phyloP scores from a whole-genome alignment of 176 grass and related monocot species.

The Rhynchospora breviuscula region DNA sequence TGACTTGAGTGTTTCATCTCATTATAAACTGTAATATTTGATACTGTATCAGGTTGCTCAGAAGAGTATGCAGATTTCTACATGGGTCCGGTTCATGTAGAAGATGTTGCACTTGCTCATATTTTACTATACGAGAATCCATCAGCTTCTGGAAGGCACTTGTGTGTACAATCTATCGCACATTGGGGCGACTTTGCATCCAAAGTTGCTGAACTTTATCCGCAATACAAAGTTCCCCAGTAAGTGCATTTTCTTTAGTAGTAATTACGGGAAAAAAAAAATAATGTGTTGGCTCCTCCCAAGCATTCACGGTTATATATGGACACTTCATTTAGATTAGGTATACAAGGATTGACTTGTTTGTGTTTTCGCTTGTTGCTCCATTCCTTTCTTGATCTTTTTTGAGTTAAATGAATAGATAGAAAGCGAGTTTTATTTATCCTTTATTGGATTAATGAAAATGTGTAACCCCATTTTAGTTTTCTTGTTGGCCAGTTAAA shows the following conservation, averaged over 20 bases:
- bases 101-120: conserved; percentile 75
- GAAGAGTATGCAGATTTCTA: conserved; percentile 62
- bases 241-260: conserved; percentile 8
- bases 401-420: background rate
- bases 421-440: background rate
- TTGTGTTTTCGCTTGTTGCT: background rate
- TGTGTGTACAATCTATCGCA: conserved; percentile 52
- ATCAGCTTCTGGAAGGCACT: conserved; percentile 67
- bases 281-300: background rate
- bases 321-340: background rate
- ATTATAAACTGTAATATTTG: background rate
- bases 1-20: background rate
- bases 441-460: background rate
- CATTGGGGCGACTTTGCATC: conserved; percentile 72
- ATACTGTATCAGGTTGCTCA: conserved; percentile 35
- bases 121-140: conserved; percentile 63
- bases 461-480: background rate
- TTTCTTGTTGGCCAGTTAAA: background rate
- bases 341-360: background rate
- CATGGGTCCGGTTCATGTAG: conserved; percentile 67
- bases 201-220: conserved; percentile 64
- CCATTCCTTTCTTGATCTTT: background rate
- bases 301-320: background rate
- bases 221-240: conserved; percentile 53
- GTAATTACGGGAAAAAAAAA: background rate